phyloP scores from a whole-genome alignment of 768 basidiomycete genomes.

The Macrolepiota albuminosa region DNA sequence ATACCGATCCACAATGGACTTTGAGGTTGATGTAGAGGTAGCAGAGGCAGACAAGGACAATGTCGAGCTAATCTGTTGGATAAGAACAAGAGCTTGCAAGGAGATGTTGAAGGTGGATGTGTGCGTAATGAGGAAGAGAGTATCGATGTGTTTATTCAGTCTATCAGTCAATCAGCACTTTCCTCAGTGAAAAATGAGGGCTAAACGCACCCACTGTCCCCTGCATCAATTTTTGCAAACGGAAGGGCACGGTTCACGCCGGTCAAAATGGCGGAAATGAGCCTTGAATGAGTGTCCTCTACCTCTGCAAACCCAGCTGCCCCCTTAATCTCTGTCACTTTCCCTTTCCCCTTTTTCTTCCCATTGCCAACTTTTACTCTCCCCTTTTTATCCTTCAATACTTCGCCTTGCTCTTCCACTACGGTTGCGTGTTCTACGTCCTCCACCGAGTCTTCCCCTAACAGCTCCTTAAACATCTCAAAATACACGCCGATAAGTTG shows the following conservation, averaged over 20 bases:
- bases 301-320: constrained; percentile 70
- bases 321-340: constrained; percentile 36
- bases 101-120: constrained; percentile 96
- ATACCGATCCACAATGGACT: constrained; percentile 58
- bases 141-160: constrained; percentile 83
- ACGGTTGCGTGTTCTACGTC: constrained; percentile 25
- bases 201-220: constrained; percentile 52
- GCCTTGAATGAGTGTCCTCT: constrained; percentile 73
- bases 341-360: constrained; percentile 33
- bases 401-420: constrained; percentile 29
- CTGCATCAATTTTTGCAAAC: constrained; percentile 78
- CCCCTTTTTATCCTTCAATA: constrained; percentile 22
- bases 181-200: neutral
- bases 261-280: constrained; percentile 87
- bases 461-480: constrained; percentile 84
- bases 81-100: constrained; percentile 84
- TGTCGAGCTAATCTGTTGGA: constrained; percentile 74
- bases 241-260: constrained; percentile 95
- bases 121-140: constrained; percentile 92
- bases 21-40: constrained; percentile 36
- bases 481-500: constrained; percentile 89
- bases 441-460: constrained; percentile 50
- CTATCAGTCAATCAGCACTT: constrained; percentile 29
- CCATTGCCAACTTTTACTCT: constrained; percentile 20
- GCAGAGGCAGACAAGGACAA: constrained; percentile 36